Conservation (phyloP, 177 flowering plant genomes). For the Vitis hybrid region DNA sequence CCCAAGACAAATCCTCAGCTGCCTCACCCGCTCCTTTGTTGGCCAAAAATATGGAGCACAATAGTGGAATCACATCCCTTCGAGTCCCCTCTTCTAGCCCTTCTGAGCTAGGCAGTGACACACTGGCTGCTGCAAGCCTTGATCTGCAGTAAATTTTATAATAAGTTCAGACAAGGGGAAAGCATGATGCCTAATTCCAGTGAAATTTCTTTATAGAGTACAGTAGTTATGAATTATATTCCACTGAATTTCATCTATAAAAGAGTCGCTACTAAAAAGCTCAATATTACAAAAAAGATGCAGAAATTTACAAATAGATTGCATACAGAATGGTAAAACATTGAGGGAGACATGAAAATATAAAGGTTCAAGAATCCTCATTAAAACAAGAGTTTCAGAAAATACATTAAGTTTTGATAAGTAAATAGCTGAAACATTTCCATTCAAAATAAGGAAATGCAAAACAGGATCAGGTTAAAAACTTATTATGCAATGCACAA, state of each 20-base stretch:
- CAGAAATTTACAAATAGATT: too few species aligned
- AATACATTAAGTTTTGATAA: background rate
- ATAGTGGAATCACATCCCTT: slow-evolving; percentile 63
- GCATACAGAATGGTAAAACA: too few species aligned
- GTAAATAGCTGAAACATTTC: background rate
- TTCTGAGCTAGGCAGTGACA: slow-evolving; percentile 39
- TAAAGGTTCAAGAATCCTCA: background rate
- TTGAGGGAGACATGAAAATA: background rate
- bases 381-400: background rate
- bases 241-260: too few species aligned
- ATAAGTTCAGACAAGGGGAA: slow-evolving; percentile 5
- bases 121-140: slow-evolving; percentile 70
- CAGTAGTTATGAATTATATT: too few species aligned
- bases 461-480: background rate
- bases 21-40: slow-evolving; percentile 83
- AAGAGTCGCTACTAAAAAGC: too few species aligned
- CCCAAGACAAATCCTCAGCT: slow-evolving; percentile 60
- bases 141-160: slow-evolving; percentile 53
- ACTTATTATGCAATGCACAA: background rate
- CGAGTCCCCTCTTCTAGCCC: slow-evolving; percentile 30
- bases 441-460: background rate
- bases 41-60: slow-evolving; percentile 91
- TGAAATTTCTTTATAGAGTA: background rate
- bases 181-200: background rate
- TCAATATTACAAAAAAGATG: too few species aligned